A percentile compares a stretch with the other conserved stretches of the same genome.
Evolutionary conservation across 768 basidiomycete genomes (phyloP).

Genomic region (Mycena vitilis): DNA sequence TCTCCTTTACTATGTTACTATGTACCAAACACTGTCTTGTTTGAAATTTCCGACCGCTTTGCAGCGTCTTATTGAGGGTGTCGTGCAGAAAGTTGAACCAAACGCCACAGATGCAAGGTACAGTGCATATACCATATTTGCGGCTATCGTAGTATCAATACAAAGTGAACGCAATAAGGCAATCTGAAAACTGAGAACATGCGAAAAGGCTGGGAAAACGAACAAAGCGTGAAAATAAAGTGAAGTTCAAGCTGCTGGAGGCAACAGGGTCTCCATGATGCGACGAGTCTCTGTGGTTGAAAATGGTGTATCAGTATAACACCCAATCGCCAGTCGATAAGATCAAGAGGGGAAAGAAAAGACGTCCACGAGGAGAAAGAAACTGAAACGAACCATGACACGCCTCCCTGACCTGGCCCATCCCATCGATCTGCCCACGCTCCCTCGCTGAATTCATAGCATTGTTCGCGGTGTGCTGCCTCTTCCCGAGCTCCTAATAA

Average conservation of each 20-base stretch:
- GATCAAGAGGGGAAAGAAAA: not conserved
- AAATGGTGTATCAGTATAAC: not conserved
- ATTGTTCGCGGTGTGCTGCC: conserved; percentile 17
- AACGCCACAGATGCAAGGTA: no score
- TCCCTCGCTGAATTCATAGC: conserved; percentile 22
- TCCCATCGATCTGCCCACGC: conserved; percentile 34
- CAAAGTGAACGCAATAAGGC: no score
- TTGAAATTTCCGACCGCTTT: no score
- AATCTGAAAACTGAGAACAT: no score
- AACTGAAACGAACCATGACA: conserved; percentile 33
- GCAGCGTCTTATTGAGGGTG: no score
- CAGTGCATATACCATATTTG: no score
- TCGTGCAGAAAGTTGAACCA: no score
- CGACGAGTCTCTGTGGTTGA: not conserved
- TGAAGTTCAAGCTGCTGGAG: not conserved
- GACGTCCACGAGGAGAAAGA: not conserved
- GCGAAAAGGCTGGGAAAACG: not conserved
- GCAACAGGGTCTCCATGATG: not conserved
- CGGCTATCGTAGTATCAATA: no score
- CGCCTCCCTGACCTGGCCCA: conserved; percentile 36
- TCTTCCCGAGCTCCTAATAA: conserved; percentile 29
- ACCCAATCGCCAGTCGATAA: no score
- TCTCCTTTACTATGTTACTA: no score
- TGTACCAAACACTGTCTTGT: no score
- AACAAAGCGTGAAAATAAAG: not conserved